Evolutionary conservation across 2,329 filamentous ascomycete species (phyloP).

Genomic region (Grosmannia penicillata): DNA sequence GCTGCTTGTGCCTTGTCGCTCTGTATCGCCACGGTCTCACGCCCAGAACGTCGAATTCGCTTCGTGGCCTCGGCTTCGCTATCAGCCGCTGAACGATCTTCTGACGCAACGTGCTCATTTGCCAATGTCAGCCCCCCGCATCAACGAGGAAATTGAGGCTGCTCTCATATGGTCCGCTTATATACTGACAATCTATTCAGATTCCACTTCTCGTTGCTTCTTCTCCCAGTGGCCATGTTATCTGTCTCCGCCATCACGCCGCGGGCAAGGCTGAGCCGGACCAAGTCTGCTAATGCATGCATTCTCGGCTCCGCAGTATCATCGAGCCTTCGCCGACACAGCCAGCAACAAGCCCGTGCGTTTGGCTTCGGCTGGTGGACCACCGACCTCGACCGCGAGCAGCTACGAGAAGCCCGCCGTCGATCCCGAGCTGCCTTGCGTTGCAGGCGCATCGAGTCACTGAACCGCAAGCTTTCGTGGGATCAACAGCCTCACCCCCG

Average conservation of each 20-base stretch:
- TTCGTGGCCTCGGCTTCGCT: too few species aligned
- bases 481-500: slow-evolving; percentile 22
- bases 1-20: too few species aligned
- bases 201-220: not conserved
- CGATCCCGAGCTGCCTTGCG: slow-evolving; percentile 24
- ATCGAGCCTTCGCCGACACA: slow-evolving; percentile 13
- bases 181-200: too few species aligned
- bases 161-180: too few species aligned
- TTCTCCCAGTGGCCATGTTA: slow-evolving; percentile 9
- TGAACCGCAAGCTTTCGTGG: slow-evolving; percentile 31
- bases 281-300: slow-evolving; percentile 3
- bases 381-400: slow-evolving; percentile 24
- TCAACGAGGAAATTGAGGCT: too few species aligned
- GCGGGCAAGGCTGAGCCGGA: slow-evolving; percentile 4
- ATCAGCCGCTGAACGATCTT: too few species aligned
- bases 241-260: slow-evolving; percentile 6
- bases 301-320: slow-evolving; percentile 7
- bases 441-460: slow-evolving; percentile 29
- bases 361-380: slow-evolving; percentile 36
- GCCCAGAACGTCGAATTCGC: too few species aligned
- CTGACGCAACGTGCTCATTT: too few species aligned
- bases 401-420: slow-evolving; percentile 26
- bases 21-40: too few species aligned
- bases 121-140: too few species aligned
- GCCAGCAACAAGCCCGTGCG: slow-evolving; percentile 28